These are phyloP conservation scores for Corylus heterophylla DNA, from an alignment of 306 rosid genomes.

Conservation along the genomic window DNA sequence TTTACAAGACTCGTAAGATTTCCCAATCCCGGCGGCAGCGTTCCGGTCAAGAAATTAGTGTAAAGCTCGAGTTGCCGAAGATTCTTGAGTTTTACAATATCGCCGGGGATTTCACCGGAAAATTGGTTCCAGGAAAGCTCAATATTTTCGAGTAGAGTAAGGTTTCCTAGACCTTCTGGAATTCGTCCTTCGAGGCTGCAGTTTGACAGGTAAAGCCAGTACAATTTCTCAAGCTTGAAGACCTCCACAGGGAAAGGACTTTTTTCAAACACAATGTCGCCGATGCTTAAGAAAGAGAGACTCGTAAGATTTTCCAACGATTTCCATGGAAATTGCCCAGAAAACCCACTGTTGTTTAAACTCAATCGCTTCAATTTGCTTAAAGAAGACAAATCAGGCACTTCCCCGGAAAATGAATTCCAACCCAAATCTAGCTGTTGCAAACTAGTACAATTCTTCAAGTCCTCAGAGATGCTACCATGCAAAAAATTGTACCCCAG, in stretches of 20 bases:
- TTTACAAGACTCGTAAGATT: constrained; percentile 60
- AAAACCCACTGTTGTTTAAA: constrained; percentile 56
- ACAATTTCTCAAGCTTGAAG: constrained; percentile 57
- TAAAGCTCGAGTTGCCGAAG: constrained; percentile 68
- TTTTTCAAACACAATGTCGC: constrained; percentile 55
- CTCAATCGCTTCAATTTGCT: constrained; percentile 45
- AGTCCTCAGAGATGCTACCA: constrained; percentile 47
- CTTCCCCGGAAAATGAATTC: constrained; percentile 57
- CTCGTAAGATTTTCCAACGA: constrained; percentile 60
- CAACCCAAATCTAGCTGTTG: constrained; percentile 61
- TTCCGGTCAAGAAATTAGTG: constrained; percentile 53
- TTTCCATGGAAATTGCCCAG: constrained; percentile 86
- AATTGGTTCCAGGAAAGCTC: constrained; percentile 66
- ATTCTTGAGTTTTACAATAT: constrained; percentile 53
- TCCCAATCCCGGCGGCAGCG: constrained; percentile 59
- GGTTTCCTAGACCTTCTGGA: constrained; percentile 68
- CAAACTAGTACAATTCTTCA: constrained; percentile 65
- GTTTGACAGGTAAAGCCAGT: constrained; percentile 79
- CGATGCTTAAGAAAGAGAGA: constrained; percentile 68
- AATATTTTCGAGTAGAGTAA: constrained; percentile 56
- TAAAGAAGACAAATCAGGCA: constrained; percentile 69
- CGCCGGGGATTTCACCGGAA: constrained; percentile 62
- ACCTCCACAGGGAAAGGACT: constrained; percentile 58
- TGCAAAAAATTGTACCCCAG: constrained; percentile 46
- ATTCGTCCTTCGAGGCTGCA: constrained; percentile 61